Conservation (phyloP, 2,329 filamentous ascomycete genomes). For the Chaetomiaceae sp. region DNA sequence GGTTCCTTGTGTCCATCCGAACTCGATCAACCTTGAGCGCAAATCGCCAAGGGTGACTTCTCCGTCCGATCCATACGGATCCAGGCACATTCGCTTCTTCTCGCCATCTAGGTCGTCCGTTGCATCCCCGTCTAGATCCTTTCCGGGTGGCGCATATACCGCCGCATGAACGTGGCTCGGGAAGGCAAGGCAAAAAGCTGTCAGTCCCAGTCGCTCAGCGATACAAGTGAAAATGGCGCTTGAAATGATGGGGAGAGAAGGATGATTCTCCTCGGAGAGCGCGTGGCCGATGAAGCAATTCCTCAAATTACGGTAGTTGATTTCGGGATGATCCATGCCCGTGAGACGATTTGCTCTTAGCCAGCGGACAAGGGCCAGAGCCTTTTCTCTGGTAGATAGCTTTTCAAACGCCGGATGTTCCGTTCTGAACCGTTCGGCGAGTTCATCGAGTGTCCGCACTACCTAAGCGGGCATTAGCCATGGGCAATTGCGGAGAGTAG, state of each 20-base stretch:
- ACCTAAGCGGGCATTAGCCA: constrained; percentile 21
- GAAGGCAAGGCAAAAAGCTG: constrained; percentile 74
- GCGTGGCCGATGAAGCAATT: constrained; percentile 87
- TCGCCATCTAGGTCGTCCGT: constrained; percentile 17
- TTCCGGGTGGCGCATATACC: constrained; percentile 57
- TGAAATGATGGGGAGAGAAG: constrained; percentile 81
- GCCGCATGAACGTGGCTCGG: constrained; percentile 83
- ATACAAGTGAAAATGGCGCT: constrained; percentile 81
- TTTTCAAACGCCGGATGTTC: constrained; percentile 50
- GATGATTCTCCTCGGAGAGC: constrained; percentile 65
- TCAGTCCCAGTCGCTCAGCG: constrained; percentile 67
- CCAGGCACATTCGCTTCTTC: constrained; percentile 67
- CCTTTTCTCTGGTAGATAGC: constrained; percentile 62
- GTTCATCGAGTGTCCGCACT: constrained; percentile 52
- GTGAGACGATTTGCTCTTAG: constrained; percentile 64
- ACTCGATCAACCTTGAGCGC: constrained; percentile 51
- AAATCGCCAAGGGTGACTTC: constrained; percentile 63
- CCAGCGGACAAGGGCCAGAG: constrained; percentile 64
- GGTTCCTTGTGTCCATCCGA: constrained; percentile 40
- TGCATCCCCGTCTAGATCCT: constrained; percentile 52
- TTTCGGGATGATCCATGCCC: constrained; percentile 61
- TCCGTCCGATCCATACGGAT: constrained; percentile 68
- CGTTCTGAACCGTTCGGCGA: constrained; percentile 53
- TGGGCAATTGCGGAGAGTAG: not conserved
- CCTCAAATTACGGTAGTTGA: constrained; percentile 71